Base-by-base conservation (phyloP, 345 rosid genomes). In the Excoecaria cochinchinensis region DNA sequence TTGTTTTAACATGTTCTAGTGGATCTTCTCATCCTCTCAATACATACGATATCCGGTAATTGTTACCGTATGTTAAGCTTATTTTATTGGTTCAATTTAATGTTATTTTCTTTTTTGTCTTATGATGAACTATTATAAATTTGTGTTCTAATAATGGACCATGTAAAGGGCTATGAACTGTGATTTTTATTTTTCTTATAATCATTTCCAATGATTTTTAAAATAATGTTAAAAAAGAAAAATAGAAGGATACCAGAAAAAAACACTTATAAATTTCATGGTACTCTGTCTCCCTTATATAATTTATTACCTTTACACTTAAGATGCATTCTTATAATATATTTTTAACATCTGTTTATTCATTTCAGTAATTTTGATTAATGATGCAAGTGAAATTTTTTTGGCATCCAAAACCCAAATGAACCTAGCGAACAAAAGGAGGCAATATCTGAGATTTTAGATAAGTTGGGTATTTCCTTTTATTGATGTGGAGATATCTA, bases 11-110 rank as follows among this genome's bases (percentile, higher is more conserved):
- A 72, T 83, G 89, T 82, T 87, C 86, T 47, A 87, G 86, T 85
- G 98, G 97, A 76, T 90, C 93, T 67, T 91, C 88, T 71, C 75
- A 74, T 79, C 95, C 97, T 79, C 78, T 91, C 59, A 89, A 77
- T 79, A 86, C 97, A 67, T 79, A 81, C 70, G 74, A 74, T 68
- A 84, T 90, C 80, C 79, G 97, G 98, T 92, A 87, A 78, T 76
- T 70, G 24, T 42, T 58, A 59, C 24, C 59, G 4, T 9, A n/a
- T 38, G 17, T 22, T 36, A 17, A 61, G 8, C 3, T 69, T 48
- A 6, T 62, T 76, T 13, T 48, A 36, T 8, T 48, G 40, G 17
- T 40, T 16, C 64, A 21, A 17, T 6, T 51, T 22, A 14, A 0
- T 9, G 0, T 19, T 17, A 21, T 64, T 14, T 21, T 14, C 48